Base-by-base conservation (phyloP, 192 early-diverging fungal genomes). In the Allomyces javanicus region DNA sequence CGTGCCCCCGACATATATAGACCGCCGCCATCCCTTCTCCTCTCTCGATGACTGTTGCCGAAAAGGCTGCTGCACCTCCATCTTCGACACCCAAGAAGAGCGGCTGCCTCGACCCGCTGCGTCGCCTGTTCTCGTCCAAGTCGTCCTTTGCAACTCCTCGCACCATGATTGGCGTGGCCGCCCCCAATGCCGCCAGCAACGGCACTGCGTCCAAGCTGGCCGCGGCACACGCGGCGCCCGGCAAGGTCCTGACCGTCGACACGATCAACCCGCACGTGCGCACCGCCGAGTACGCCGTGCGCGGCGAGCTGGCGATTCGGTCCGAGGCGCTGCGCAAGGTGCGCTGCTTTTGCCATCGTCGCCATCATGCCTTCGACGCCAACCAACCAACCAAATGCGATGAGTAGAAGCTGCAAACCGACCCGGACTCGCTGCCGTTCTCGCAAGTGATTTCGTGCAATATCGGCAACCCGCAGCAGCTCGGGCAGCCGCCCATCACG, bases 391-490 rank as follows among this genome's bases (percentile, higher is more conserved):
- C 25, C 14, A 3, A n/a, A 23, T 19, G 17, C 33, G 22, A 66
- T 66, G 25, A 26, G 33, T 25, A 66, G 25, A 1, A 58, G 17
- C 45, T 66, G 45, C 25, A 55, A 27, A 66, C 50, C 50, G 21
- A 58, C 17, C 50, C 50, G 3, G 68, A 67, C 24, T 72, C 69
- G n/a, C 79, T 87, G 44, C 83, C 85, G 10, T 94, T 92, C 72
- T 74, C 74, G 44, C 70, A 76, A 25, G 78, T 94, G 72, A 82
- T 83, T 25, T 78, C 78, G 68, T 89, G 89, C 77, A 94, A 94
- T 70, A 94, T 94, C 70, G 92, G 92, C 69, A 94, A 94, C 74
- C 92, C 92, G 64, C 92, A 94, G 77, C 89, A 90, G 77, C 81
- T 94, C 19, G 74, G 72, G 44, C 90, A 95, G 78, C 82, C 85